Percentiles rank a stretch among this genome's conserved stretches.
Evolutionary conservation across 2,329 filamentous ascomycete species (phyloP).

Genomic region (Plenodomus lindquistii): DNA sequence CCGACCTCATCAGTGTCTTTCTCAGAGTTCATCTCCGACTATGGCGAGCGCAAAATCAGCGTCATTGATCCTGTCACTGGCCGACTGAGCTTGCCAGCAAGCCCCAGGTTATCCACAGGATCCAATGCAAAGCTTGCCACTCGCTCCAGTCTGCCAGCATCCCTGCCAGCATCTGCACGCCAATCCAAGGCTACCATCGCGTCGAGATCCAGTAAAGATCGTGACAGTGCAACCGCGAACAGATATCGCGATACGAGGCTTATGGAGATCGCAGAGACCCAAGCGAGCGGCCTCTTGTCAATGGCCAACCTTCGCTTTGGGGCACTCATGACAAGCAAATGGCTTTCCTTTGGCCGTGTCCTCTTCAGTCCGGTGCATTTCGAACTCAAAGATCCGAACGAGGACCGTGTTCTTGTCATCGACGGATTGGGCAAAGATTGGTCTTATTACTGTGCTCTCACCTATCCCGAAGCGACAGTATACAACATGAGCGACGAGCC

Average conservation of each 20-base stretch:
- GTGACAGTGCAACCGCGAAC: slow-evolving; percentile 35
- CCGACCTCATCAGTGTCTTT: slow-evolving; percentile 59
- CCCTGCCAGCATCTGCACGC: slow-evolving; percentile 32
- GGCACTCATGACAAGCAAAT: slow-evolving; percentile 84
- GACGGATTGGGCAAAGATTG: slow-evolving; percentile 89
- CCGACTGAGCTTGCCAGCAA: slow-evolving; percentile 42
- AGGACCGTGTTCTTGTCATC: slow-evolving; percentile 73
- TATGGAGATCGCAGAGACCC: slow-evolving; percentile 47
- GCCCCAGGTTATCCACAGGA: slow-evolving; percentile 34
- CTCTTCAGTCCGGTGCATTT: slow-evolving; percentile 80
- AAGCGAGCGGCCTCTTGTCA: slow-evolving; percentile 47
- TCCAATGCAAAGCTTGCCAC: slow-evolving; percentile 35
- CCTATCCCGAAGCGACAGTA: slow-evolving; percentile 73
- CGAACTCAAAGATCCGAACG: slow-evolving; percentile 62
- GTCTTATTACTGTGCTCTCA: slow-evolving; percentile 84
- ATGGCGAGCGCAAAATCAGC: slow-evolving; percentile 49
- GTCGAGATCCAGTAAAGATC: slow-evolving; percentile 39
- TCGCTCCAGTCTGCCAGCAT: slow-evolving; percentile 41
- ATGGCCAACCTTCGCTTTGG: slow-evolving; percentile 78
- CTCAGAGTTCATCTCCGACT: slow-evolving; percentile 58
- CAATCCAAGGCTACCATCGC: slow-evolving; percentile 37
- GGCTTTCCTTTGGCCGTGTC: slow-evolving; percentile 82
- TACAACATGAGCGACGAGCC: slow-evolving; percentile 65
- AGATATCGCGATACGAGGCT: slow-evolving; percentile 62
- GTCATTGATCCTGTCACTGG: slow-evolving; percentile 45